A percentile compares a stretch with the other conserved stretches of the same genome.
These are phyloP conservation scores for Saturnispora hagleri DNA, from an alignment of 805 yeast genomes.

Conservation along the genomic window DNA sequence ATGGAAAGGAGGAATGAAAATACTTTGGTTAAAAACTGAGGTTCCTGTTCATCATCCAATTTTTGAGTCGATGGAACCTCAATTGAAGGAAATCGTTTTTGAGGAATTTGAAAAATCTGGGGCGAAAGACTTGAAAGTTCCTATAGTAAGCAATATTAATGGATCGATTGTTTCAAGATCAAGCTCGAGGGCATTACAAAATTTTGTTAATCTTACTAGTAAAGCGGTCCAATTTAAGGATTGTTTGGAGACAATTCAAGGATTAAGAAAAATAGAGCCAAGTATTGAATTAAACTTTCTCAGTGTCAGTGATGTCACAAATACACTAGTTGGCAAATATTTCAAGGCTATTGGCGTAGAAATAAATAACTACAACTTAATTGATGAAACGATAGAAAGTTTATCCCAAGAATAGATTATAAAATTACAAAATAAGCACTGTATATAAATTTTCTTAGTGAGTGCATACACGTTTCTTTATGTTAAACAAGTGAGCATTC, in stretches of 20 bases:
- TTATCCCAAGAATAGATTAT: not conserved
- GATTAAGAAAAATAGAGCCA: not conserved
- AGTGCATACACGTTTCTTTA: not conserved
- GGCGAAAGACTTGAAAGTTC: conserved; percentile 15
- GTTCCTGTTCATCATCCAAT: conserved; percentile 29
- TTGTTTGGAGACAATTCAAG: conserved; percentile 23
- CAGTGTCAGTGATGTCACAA: conserved; percentile 25
- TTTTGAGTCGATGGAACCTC: conserved; percentile 21
- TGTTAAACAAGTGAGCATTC: not conserved
- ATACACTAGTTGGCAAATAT: conserved; percentile 21
- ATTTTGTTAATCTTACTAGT: conserved; percentile 25
- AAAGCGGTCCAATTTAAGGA: conserved; percentile 26
- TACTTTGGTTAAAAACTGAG: conserved; percentile 23
- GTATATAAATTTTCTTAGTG: not conserved
- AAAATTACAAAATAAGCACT: not conserved
- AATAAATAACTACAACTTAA: conserved; percentile 7
- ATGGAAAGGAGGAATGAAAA: conserved; percentile 20
- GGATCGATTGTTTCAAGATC: conserved; percentile 17
- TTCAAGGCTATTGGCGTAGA: conserved; percentile 12
- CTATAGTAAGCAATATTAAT: conserved; percentile 24
- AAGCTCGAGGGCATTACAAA: conserved; percentile 18
- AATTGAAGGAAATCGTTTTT: conserved; percentile 14
- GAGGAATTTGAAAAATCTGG: conserved; percentile 5
- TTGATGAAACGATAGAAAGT: conserved; percentile 8
- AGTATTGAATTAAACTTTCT: conserved; percentile 17